These are phyloP conservation scores for Entamoeba histolytica DNA, from an alignment of 208 protist species.

Conservation along the genomic window DNA sequence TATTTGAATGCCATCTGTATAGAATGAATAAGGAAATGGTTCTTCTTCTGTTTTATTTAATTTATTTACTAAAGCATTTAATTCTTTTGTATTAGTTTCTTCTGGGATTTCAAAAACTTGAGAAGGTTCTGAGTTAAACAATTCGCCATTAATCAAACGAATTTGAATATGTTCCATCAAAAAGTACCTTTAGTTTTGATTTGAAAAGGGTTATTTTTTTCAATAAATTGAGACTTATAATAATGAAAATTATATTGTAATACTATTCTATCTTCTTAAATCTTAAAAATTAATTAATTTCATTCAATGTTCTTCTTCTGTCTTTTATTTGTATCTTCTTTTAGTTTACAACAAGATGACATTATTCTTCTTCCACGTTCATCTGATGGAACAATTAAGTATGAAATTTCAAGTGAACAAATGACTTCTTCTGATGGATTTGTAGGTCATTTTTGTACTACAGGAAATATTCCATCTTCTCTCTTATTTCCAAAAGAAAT, in stretches of 20 bases:
- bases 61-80: neutral
- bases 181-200: neutral
- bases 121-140: neutral
- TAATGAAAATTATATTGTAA: no score
- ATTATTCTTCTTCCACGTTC: neutral
- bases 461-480: neutral
- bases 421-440: neutral
- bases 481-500: neutral
- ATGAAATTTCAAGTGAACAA: neutral
- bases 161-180: neutral
- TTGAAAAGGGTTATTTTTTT: no score
- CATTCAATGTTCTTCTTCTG: neutral
- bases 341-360: neutral
- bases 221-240: no score
- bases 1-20: neutral
- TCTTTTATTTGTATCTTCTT: neutral
- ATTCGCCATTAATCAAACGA: neutral
- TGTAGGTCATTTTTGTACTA: neutral
- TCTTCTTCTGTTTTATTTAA: neutral
- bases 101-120: neutral
- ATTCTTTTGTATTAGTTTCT: neutral
- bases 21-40: neutral
- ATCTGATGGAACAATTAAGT: neutral
- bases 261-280: no score
- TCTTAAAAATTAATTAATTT: no score